Evolutionary conservation across 805 yeast genomes (phyloP).

Genomic region (Lachancea dasiensis): DNA sequence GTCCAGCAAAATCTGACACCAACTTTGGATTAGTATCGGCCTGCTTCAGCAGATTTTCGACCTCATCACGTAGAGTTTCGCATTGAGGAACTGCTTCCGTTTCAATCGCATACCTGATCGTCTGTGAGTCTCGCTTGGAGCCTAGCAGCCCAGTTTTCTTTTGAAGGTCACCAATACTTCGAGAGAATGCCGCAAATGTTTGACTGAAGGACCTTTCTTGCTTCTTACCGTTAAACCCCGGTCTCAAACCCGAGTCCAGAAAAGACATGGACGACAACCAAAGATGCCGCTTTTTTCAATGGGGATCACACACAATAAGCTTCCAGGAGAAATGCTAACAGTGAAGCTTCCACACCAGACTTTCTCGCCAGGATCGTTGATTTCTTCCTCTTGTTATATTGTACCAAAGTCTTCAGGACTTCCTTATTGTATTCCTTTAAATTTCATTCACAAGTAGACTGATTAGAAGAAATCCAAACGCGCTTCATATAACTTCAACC

Average conservation of each 20-base stretch:
- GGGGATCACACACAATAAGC: no score
- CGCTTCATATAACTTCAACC: neutral
- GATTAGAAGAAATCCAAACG: neutral
- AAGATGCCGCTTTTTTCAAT: no score
- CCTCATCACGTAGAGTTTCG: constrained; percentile 17
- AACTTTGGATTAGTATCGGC: constrained; percentile 34
- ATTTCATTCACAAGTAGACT: neutral
- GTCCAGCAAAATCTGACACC: constrained; percentile 47
- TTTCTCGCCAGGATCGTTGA: no score
- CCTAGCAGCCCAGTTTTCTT: constrained; percentile 16
- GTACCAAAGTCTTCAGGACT: neutral
- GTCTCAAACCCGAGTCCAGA: constrained; percentile 1
- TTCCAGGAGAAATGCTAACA: no score
- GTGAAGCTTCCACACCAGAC: neutral
- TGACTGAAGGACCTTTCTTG: constrained; percentile 2
- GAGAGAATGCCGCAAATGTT: constrained; percentile 3
- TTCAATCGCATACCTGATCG: constrained; percentile 31
- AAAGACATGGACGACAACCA: no score
- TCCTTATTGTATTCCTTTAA: neutral
- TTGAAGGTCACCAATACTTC: constrained; percentile 7
- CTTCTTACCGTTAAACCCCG: neutral
- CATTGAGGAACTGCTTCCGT: constrained; percentile 20
- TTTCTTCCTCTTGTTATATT: neutral
- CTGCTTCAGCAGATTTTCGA: constrained; percentile 9
- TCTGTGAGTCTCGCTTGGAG: constrained; percentile 33